Conservation (phyloP, 202 grass and related monocot genomes). For the Schoenoplectus triqueter region DNA sequence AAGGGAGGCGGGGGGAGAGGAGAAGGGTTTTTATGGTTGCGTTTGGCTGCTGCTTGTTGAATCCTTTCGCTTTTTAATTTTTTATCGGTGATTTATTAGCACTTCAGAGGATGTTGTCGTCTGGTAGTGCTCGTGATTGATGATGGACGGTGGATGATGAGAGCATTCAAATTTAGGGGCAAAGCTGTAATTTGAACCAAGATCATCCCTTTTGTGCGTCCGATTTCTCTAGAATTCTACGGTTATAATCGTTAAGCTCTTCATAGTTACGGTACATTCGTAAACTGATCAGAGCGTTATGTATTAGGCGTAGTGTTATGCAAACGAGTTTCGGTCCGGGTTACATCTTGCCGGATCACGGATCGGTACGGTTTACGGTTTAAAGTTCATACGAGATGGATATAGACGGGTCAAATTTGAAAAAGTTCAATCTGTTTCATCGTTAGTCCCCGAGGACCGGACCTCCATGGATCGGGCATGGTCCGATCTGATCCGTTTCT, state of each 20-base stretch:
- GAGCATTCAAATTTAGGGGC: constrained; percentile 34
- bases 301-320: no score
- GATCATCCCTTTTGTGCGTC: background rate
- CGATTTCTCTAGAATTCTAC: constrained; percentile 17
- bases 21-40: constrained; percentile 42
- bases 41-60: constrained; percentile 27
- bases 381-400: no score
- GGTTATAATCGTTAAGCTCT: background rate
- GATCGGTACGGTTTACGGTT: no score
- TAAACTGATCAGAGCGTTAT: no score
- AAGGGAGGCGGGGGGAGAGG: constrained; percentile 34
- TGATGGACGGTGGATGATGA: constrained; percentile 23
- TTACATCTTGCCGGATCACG: no score
- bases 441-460: no score
- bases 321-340: no score
- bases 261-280: background rate
- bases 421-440: no score
- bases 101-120: constrained; percentile 22
- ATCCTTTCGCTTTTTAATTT: background rate
- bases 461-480: no score
- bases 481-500: no score
- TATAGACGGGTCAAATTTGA: no score
- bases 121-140: constrained; percentile 21
- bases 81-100: constrained; percentile 26
- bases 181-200: background rate